These are phyloP conservation scores for Biancaea sappan DNA, from an alignment of 306 rosid genomes.

Conservation along the genomic window DNA sequence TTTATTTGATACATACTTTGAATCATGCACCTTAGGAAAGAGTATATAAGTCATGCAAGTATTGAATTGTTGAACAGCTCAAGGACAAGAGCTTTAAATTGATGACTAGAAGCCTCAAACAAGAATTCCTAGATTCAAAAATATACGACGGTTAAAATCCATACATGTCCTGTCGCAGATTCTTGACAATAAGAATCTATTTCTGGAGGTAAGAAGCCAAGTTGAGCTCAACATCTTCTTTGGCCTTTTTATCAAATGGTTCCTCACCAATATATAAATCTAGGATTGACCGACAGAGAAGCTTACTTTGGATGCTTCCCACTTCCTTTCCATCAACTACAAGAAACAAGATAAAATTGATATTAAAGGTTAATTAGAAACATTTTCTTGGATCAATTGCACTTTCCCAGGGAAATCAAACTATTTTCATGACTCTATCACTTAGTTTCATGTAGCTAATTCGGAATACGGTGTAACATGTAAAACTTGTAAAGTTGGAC, in stretches of 20 bases:
- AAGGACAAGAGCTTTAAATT: conserved; percentile 4
- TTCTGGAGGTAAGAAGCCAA: conserved; percentile 56
- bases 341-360: conserved; percentile 23
- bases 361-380: neutral
- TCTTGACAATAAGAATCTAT: conserved; percentile 28
- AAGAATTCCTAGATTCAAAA: conserved; percentile 11
- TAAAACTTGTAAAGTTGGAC: neutral
- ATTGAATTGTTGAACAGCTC: too few species aligned
- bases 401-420: conserved; percentile 1
- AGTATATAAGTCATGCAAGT: neutral
- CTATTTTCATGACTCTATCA: neutral
- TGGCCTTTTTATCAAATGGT: conserved; percentile 84
- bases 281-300: conserved; percentile 71
- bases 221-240: conserved; percentile 70
- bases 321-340: conserved; percentile 93
- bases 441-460: neutral
- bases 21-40: neutral
- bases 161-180: conserved; percentile 2
- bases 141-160: conserved; percentile 15
- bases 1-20: neutral
- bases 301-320: conserved; percentile 86
- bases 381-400: neutral
- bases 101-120: neutral
- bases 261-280: conserved; percentile 90
- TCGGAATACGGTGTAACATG: conserved; percentile 7